phyloP scores from a whole-genome alignment of 2,329 filamentous ascomycete species.

The Penicillium janthinellum region DNA sequence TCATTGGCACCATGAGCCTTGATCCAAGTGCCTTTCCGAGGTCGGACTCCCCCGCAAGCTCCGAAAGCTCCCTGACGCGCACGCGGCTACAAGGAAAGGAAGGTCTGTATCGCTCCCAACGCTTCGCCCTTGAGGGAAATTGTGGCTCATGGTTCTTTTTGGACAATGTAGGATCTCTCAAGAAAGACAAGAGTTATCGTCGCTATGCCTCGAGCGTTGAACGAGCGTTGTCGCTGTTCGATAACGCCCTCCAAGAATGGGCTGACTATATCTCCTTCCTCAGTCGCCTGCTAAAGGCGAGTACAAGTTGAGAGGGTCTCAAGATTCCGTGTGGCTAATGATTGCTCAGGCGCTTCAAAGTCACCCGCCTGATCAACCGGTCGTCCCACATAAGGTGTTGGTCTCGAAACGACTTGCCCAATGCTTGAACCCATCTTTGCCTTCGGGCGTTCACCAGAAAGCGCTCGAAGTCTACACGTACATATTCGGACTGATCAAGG shows the following conservation, averaged over 20 bases:
- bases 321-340: not conserved
- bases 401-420: conserved; percentile 92
- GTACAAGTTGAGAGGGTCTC: conserved; percentile 7
- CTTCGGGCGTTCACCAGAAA: conserved; percentile 97
- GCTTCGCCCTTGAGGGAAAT: not conserved
- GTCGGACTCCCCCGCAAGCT: conserved; percentile 73
- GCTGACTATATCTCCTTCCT: conserved; percentile 98
- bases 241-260: conserved; percentile 95
- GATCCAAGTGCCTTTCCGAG: conserved; percentile 45
- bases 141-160: conserved; percentile 7
- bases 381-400: conserved; percentile 77
- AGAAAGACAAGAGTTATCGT: conserved; percentile 70
- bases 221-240: conserved; percentile 83
- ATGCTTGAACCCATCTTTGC: conserved; percentile 89
- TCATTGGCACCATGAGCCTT: conserved; percentile 46
- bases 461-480: conserved; percentile 90
- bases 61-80: conserved; percentile 77
- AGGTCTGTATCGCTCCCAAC: conserved; percentile 57
- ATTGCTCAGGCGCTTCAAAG: conserved; percentile 75
- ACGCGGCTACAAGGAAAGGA: conserved; percentile 76
- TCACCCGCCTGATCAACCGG: conserved; percentile 69
- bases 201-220: conserved; percentile 90
- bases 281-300: conserved; percentile 83
- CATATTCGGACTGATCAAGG: conserved; percentile 83
- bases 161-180: conserved; percentile 35